Evolutionary conservation across 768 basidiomycete species (phyloP), one percentile per base, ranked within the genome.

Genomic region (Xerocomus spinulosus): DNA sequence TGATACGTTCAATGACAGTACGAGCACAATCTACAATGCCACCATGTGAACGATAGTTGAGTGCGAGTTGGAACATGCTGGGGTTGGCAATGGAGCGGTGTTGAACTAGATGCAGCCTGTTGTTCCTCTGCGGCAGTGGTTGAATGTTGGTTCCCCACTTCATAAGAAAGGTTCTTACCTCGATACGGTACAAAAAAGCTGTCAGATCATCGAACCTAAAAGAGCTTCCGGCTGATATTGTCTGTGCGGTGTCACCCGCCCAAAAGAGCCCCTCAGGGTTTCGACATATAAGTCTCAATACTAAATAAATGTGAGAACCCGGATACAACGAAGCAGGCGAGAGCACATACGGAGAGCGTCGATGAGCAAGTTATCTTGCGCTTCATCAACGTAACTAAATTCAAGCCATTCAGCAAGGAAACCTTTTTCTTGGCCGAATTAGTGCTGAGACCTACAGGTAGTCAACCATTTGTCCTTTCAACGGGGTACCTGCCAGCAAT

Each of bases 221-320:
- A 0, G 83, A 75, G 52, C 82, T 85, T 4, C 86, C 87, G 0
- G 78, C 75, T 0, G 83, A 80, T 29, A 89, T 88, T 0, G 86
- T 85, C 54, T 89, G 87, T 0, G 87, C 85, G 0, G 87, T 88
- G 59, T 89, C 87, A 0, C 87, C 87, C 1, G 85, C 86, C 83
- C 84, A 87, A 52, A 88, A 83, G n/a, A 87, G 62, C 0, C 86
- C 85, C 45, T 84, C 69, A 0, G 78, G 74, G 55, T 87, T 87
- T 12, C 64, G 63, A 53, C 83, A 87, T n/a, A 88, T 59, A 1
- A 70, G 68, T 25, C 84, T 69, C 30, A 88, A 61, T 4, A 88
- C 86, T 87, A 48, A 20, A 25, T 1, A 20, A 9, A 44, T 1
- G 17, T 66, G 14, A 63, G 25, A 28, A 18, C 13, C 15, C 2